A percentile compares a stretch with the other conserved stretches of the same genome.
Evolutionary conservation across 1,284 basidiomycete genomes (phyloP).

Genomic region (Ceratobasidium sp.): DNA sequence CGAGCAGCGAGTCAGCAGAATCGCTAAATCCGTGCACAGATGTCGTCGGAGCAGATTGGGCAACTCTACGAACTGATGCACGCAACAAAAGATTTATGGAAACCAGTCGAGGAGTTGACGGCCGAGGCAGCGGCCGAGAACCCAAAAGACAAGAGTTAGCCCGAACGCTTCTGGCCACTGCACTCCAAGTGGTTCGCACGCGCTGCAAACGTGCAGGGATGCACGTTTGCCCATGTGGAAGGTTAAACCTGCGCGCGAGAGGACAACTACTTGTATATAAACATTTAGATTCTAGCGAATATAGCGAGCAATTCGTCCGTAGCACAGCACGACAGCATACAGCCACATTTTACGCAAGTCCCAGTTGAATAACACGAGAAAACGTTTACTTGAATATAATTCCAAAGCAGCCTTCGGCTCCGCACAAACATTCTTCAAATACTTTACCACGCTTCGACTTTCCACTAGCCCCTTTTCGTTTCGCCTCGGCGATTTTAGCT

Average conservation of each 20-base stretch:
- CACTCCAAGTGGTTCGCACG: too few relatives aligned
- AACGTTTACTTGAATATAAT: constrained; percentile 18
- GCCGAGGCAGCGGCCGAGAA: constrained; percentile 12
- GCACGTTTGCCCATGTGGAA: too few relatives aligned
- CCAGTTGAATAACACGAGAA: background rate
- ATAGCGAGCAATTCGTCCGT: too few relatives aligned
- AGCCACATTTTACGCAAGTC: background rate
- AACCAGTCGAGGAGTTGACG: constrained; percentile 58
- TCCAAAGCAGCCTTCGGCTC: constrained; percentile 29
- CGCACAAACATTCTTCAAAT: constrained; percentile 38
- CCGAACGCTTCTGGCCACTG: too few relatives aligned
- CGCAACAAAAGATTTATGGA: constrained; percentile 88
- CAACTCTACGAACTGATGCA: constrained; percentile 95
- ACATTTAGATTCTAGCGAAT: too few relatives aligned
- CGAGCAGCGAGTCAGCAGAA: background rate
- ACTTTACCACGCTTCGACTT: constrained; percentile 27
- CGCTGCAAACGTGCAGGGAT: too few relatives aligned
- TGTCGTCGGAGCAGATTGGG: constrained; percentile 91
- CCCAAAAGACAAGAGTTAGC: background rate
- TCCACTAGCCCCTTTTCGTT: background rate
- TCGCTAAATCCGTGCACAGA: constrained; percentile 60
- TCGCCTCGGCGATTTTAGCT: constrained; percentile 23
- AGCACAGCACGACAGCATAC: background rate
- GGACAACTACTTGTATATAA: too few relatives aligned
- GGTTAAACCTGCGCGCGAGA: too few relatives aligned